These are phyloP conservation scores for Stachybotrys chartarum DNA, from an alignment of 2,329 filamentous ascomycete genomes.

Conservation along the genomic window DNA sequence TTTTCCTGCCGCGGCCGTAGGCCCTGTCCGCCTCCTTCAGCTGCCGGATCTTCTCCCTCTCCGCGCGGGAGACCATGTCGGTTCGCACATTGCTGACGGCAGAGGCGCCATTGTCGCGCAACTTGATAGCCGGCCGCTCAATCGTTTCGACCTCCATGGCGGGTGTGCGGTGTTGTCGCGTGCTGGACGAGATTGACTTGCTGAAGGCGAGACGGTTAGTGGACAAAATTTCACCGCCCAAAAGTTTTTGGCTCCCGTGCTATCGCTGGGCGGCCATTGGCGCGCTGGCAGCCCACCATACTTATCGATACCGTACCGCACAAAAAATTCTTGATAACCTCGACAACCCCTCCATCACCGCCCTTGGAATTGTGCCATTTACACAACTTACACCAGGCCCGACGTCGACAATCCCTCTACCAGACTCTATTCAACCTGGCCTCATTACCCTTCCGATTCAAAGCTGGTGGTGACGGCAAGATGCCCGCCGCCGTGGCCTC, in stretches of 20 bases:
- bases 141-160: slow-evolving; percentile 31
- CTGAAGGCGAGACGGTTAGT: slow-evolving; percentile 10
- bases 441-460: slow-evolving; percentile 80
- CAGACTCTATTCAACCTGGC: slow-evolving; percentile 43
- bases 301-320: slow-evolving; percentile 29
- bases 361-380: slow-evolving; percentile 8
- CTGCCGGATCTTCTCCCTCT: slow-evolving; percentile 43
- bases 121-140: slow-evolving; percentile 24
- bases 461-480: slow-evolving; percentile 65
- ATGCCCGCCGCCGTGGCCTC: slow-evolving; percentile 63
- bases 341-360: slow-evolving; percentile 29
- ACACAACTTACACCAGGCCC: neutral
- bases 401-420: slow-evolving; percentile 5
- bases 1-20: slow-evolving; percentile 78
- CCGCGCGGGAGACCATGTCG: slow-evolving; percentile 43
- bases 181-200: neutral
- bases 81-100: slow-evolving; percentile 41
- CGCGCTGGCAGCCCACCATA: neutral
- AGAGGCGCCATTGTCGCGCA: slow-evolving; percentile 46
- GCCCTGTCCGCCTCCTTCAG: slow-evolving; percentile 59
- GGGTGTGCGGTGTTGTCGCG: neutral
- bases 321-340: slow-evolving; percentile 31
- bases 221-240: slow-evolving; percentile 27
- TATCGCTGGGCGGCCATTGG: slow-evolving; percentile 22
- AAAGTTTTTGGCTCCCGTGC: slow-evolving; percentile 5